phyloP scores from a whole-genome alignment of 2,329 filamentous ascomycete genomes.

The Stachybotrys chartarum region DNA sequence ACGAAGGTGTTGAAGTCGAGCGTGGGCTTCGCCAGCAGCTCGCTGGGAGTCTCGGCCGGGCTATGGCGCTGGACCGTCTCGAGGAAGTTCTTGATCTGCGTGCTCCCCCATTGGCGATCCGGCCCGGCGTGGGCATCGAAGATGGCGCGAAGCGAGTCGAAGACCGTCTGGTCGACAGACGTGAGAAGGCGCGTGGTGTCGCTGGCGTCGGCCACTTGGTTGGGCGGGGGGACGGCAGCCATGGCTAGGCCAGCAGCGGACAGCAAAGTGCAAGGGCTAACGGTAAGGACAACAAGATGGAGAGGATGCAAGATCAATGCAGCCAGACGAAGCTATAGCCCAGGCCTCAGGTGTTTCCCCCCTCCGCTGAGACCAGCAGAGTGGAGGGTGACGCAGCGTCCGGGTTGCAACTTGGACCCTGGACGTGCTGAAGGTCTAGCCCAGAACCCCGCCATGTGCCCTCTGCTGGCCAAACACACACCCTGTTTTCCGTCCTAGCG shows the following conservation, averaged over 20 bases:
- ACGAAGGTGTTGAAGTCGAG: constrained; percentile 44
- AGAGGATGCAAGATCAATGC: not conserved
- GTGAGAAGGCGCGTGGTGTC: constrained; percentile 32
- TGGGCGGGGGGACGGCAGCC: constrained; percentile 12
- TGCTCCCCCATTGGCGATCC: constrained; percentile 35
- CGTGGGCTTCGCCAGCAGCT: constrained; percentile 19
- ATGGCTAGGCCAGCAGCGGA: not conserved
- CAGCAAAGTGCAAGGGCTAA: no score
- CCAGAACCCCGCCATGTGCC: not conserved
- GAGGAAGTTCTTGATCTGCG: constrained; percentile 38
- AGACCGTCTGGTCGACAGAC: constrained; percentile 30
- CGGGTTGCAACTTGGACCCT: not conserved
- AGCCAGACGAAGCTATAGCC: not conserved
- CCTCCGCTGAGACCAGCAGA: not conserved
- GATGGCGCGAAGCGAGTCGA: constrained; percentile 37
- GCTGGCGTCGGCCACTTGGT: constrained; percentile 41
- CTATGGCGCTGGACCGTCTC: constrained; percentile 36
- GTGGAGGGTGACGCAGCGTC: not conserved
- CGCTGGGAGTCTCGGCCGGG: constrained; percentile 17
- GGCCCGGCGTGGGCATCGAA: constrained; percentile 36
- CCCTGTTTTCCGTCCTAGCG: no score
- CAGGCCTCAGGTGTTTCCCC: not conserved
- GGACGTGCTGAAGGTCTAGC: not conserved
- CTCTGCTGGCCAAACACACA: no score
- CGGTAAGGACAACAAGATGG: no score